phyloP scores from a whole-genome alignment of 306 rosid species.

The Ormosia semicastrata region DNA sequence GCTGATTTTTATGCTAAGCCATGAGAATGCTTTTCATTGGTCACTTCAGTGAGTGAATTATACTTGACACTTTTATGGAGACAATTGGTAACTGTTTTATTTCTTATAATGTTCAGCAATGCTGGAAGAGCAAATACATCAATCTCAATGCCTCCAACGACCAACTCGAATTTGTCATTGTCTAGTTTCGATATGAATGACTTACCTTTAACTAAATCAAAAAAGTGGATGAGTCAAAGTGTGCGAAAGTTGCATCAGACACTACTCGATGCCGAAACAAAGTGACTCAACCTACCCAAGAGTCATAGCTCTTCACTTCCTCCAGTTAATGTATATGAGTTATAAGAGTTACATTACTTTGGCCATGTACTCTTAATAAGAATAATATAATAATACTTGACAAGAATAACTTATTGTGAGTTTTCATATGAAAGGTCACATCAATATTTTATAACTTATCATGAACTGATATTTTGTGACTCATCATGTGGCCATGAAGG shows the following conservation, averaged over 20 bases:
- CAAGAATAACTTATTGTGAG: too few relatives aligned
- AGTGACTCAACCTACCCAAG: background rate
- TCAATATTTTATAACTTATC: too few relatives aligned
- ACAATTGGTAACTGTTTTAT: conserved; percentile 14
- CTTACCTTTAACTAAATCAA: too few relatives aligned
- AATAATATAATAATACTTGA: background rate
- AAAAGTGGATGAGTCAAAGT: too few relatives aligned
- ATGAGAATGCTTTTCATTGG: background rate
- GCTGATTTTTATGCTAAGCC: background rate
- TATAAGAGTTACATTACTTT: background rate
- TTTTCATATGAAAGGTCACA: too few relatives aligned
- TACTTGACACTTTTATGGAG: background rate
- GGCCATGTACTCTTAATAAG: background rate
- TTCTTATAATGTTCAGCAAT: conserved; percentile 32
- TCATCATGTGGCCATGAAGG: too few relatives aligned
- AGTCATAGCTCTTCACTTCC: background rate
- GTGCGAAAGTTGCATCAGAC: too few relatives aligned
- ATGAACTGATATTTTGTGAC: too few relatives aligned
- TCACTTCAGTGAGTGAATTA: background rate
- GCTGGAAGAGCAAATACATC: conserved; percentile 54
- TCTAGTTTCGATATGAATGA: background rate
- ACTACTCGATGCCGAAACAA: background rate
- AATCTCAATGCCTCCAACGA: conserved; percentile 13
- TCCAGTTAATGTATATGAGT: background rate
- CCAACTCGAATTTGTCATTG: conserved; percentile 23